phyloP scores from a whole-genome alignment of 2,329 filamentous ascomycete genomes.

The Neurospora crassa region DNA sequence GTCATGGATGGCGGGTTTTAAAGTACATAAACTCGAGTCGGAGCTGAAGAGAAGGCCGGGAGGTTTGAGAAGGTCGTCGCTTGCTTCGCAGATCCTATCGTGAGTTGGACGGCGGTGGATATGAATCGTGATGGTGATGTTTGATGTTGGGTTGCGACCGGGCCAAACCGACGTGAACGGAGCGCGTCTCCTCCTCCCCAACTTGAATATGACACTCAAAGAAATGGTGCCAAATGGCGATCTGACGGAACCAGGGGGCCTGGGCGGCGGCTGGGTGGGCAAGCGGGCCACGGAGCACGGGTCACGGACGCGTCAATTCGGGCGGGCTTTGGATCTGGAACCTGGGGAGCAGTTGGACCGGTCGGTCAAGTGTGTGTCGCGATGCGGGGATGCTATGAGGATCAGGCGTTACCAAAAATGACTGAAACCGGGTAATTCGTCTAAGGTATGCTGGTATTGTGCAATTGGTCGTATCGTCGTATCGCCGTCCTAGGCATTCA shows the following conservation, averaged over 20 bases:
- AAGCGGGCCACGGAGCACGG: neutral
- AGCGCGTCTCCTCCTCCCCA: slow-evolving; percentile 7
- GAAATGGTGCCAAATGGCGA: neutral
- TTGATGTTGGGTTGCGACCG: slow-evolving; percentile 1
- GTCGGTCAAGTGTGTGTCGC: slow-evolving; percentile 1
- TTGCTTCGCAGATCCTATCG: neutral
- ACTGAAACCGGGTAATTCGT: neutral
- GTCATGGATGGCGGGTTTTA: slow-evolving; percentile 51
- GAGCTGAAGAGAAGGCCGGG: slow-evolving; percentile 13
- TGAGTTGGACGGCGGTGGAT: neutral
- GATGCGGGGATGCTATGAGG: slow-evolving; percentile 1
- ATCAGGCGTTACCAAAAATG: neutral
- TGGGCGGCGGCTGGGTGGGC: slow-evolving; percentile 5
- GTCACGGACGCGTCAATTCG: slow-evolving; percentile 16
- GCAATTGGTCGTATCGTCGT: slow-evolving; percentile 1
- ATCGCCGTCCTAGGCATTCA: neutral
- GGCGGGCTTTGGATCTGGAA: neutral
- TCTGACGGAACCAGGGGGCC: slow-evolving; percentile 1
- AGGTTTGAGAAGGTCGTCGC: neutral
- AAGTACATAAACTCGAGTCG: slow-evolving; percentile 13
- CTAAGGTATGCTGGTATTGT: slow-evolving; percentile 9
- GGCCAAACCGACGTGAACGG: neutral
- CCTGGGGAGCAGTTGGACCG: neutral
- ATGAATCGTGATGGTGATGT: neutral
- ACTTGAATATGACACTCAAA: neutral